phyloP scores from a whole-genome alignment of 1,284 basidiomycete genomes.

The Ustilago sp. region DNA sequence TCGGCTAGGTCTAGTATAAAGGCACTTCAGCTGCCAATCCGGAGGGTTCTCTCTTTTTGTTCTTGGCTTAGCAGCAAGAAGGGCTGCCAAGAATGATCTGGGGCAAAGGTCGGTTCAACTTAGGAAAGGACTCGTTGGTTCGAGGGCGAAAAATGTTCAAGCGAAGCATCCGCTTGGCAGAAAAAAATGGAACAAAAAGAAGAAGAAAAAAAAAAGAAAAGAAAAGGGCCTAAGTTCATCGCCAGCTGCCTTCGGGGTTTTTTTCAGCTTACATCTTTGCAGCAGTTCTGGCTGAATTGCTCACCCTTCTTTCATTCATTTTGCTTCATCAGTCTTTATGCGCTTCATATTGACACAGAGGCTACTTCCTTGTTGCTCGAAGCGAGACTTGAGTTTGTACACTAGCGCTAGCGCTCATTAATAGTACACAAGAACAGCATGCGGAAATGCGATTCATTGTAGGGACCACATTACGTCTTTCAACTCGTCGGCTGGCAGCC shows the following conservation, averaged over 20 bases:
- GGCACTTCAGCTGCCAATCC: neutral
- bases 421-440: neutral
- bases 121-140: no score
- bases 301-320: neutral
- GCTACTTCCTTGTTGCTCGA: neutral
- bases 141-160: neutral
- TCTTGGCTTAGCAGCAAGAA: no score
- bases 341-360: neutral
- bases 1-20: neutral
- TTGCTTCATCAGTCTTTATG: neutral
- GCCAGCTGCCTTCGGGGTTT: no score
- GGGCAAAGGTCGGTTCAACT: no score
- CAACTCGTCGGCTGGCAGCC: neutral
- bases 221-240: no score
- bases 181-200: neutral
- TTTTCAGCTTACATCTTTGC: no score
- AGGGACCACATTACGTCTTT: neutral
- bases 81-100: no score
- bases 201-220: no score
- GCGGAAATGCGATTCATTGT: neutral
- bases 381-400: conserved; percentile 2
- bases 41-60: no score
- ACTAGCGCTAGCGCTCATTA: conserved; percentile 1
- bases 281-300: neutral
- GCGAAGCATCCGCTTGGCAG: neutral